phyloP scores from a whole-genome alignment of 805 yeast genomes.

The Priceomyces melissophilus region DNA sequence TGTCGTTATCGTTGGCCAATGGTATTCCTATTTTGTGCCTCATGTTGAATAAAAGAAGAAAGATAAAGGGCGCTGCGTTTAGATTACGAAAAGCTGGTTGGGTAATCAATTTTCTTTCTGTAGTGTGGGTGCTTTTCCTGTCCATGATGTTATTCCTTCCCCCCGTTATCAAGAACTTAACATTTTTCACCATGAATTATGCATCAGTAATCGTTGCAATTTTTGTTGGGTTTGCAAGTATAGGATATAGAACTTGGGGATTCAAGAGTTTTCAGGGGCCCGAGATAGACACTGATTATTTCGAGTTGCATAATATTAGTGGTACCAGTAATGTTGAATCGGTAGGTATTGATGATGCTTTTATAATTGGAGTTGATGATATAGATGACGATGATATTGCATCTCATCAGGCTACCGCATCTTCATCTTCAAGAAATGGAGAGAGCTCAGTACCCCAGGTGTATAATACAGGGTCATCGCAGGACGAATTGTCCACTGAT shows the following conservation, averaged over 20 bases:
- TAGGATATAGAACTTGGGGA: conserved; percentile 64
- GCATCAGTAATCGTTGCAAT: conserved; percentile 60
- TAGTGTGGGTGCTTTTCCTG: conserved; percentile 58
- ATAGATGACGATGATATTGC: conserved; percentile 10
- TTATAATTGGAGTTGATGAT: conserved; percentile 14
- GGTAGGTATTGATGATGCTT: conserved; percentile 8
- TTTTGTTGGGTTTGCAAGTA: conserved; percentile 44
- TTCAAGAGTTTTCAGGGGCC: conserved; percentile 62
- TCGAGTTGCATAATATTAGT: conserved; percentile 33
- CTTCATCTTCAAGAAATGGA: background rate
- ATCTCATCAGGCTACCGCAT: background rate
- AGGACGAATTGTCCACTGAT: too few relatives aligned
- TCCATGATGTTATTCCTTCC: conserved; percentile 67
- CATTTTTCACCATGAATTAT: conserved; percentile 51
- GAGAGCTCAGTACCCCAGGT: too few relatives aligned
- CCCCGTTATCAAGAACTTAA: conserved; percentile 47
- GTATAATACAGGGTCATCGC: too few relatives aligned
- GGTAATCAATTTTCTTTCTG: conserved; percentile 55
- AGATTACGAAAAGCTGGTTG: conserved; percentile 63
- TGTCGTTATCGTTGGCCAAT: conserved; percentile 70
- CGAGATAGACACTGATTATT: conserved; percentile 42
- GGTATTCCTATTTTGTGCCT: conserved; percentile 71
- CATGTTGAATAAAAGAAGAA: conserved; percentile 54
- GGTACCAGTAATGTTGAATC: conserved; percentile 13
- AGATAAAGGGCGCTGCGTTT: conserved; percentile 66